Evolutionary conservation across 345 rosid species (phyloP).

Genomic region (Pistacia atlantica): DNA sequence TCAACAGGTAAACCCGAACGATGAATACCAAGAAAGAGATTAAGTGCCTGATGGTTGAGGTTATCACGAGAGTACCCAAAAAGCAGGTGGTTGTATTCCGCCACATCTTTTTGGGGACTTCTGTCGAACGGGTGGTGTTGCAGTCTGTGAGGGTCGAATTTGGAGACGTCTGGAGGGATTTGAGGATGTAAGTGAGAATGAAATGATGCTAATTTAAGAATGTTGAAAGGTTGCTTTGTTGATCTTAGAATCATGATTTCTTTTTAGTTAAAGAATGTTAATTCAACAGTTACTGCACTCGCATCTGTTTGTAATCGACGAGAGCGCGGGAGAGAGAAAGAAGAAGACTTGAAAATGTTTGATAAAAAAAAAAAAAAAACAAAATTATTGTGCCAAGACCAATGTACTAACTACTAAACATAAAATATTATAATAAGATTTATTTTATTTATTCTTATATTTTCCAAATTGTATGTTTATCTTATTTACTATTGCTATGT

Average conservation of each 20-base stretch:
- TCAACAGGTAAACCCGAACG: slow-evolving; percentile 50
- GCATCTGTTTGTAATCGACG: neutral
- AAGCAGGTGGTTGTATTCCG: slow-evolving; percentile 40
- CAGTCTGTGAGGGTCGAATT: neutral
- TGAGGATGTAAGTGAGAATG: neutral
- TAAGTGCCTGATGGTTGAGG: slow-evolving; percentile 53
- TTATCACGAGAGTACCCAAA: slow-evolving; percentile 54
- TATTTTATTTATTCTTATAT: too few relatives aligned
- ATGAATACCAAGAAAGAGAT: slow-evolving; percentile 51
- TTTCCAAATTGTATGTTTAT: too few relatives aligned
- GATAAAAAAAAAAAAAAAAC: too few relatives aligned
- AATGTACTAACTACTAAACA: too few relatives aligned
- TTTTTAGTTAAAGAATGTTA: neutral
- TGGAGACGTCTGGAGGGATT: neutral
- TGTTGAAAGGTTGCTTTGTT: slow-evolving; percentile 10
- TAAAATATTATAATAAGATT: too few relatives aligned
- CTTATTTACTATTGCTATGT: too few relatives aligned
- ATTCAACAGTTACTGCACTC: neutral
- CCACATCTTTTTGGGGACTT: slow-evolving; percentile 38
- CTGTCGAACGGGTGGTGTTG: slow-evolving; percentile 52
- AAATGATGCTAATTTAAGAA: slow-evolving; percentile 16
- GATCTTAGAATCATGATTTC: slow-evolving; percentile 19
- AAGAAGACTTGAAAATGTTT: neutral
- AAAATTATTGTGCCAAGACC: too few relatives aligned
- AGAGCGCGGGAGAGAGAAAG: neutral